A percentile compares a stretch with the other conserved stretches of the same genome.
phyloP scores from a whole-genome alignment of 257 asterid species.

The Nicotiana obtusifolia region DNA sequence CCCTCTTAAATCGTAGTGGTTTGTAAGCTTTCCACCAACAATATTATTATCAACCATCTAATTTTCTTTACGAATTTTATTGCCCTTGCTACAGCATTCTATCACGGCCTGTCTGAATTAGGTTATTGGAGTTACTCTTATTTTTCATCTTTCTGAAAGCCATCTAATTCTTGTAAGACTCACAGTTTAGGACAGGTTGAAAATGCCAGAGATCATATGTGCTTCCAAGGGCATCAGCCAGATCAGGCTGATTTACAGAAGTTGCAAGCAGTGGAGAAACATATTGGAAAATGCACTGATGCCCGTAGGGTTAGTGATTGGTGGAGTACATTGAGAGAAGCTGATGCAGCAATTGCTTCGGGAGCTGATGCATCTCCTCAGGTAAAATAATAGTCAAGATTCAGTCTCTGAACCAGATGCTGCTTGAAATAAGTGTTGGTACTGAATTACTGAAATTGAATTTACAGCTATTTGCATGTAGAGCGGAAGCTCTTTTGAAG shows the following conservation, averaged over 20 bases:
- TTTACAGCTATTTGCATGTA: conserved; percentile 60
- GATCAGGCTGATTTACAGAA: conserved; percentile 56
- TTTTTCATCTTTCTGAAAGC: conserved; percentile 10
- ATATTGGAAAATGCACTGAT: conserved; percentile 50
- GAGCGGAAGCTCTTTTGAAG: conserved; percentile 68
- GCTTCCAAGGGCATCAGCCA: conserved; percentile 41
- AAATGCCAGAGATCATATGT: conserved; percentile 56
- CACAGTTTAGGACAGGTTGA: conserved; percentile 71
- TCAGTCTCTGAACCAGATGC: neutral
- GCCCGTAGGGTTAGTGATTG: conserved; percentile 63
- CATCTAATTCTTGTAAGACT: conserved; percentile 30
- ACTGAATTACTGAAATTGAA: conserved; percentile 23
- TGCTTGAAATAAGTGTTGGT: neutral
- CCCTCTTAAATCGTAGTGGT: neutral
- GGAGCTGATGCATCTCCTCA: conserved; percentile 77
- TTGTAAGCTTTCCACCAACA: neutral
- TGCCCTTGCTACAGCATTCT: neutral
- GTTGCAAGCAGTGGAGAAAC: conserved; percentile 62
- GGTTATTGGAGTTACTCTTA: neutral
- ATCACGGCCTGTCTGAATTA: neutral
- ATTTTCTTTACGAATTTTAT: neutral
- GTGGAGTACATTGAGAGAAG: conserved; percentile 55
- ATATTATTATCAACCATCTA: neutral
- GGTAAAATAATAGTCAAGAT: conserved; percentile 19
- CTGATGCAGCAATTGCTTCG: conserved; percentile 58